Evolutionary conservation across 2,329 filamentous ascomycete species (phyloP), one percentile per base, ranked within the genome.

Genomic region (Aureobasidium sp.): DNA sequence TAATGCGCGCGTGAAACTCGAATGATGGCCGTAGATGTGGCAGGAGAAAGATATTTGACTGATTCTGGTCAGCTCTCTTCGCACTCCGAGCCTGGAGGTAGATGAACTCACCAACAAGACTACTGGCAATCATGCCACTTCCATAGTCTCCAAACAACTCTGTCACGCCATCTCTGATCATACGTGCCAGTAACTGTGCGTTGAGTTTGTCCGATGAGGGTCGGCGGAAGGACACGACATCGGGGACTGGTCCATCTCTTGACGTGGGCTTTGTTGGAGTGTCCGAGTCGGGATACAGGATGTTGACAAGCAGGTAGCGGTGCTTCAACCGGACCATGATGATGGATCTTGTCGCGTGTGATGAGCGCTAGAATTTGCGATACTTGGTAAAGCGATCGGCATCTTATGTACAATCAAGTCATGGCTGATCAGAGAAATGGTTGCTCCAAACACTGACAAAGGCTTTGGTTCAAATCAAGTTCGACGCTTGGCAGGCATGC

Each of bases 311-410:
- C 21, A 99, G 83, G 74, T 99, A 99, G 69, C 94, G 87, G 75
- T 96, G 89, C 76, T 99, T 99, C 67, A 97, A 85, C 71, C 94
- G 90, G 63, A 99, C 94, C 94, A 99, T 97, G 53, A 47, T 76
- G 54, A 61, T 7, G 50, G 50, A 13, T 36, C 39, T 45, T 8
- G 42, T 44, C 57, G 45, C 57, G 9, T 50, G 57, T 49, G 25
- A 29, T 25, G 16, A n/a, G 36, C 45, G 57, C 57, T 41, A 16
- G 1, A 10, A 14, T 32, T 41, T 37, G 42, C 21, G 1, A 21
- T 29, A 6, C 8, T 10, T 9, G 44, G 11, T 34, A 10, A 41
- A 36, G 32, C 36, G 29, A 50, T 42, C 36, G 16, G 45, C 57
- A 59, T 59, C 21, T 44, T 53, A 47, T 29, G 30, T 37, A 27